phyloP scores from a whole-genome alignment of 2,329 filamentous ascomycete species.

The Talaromyces sp. region DNA sequence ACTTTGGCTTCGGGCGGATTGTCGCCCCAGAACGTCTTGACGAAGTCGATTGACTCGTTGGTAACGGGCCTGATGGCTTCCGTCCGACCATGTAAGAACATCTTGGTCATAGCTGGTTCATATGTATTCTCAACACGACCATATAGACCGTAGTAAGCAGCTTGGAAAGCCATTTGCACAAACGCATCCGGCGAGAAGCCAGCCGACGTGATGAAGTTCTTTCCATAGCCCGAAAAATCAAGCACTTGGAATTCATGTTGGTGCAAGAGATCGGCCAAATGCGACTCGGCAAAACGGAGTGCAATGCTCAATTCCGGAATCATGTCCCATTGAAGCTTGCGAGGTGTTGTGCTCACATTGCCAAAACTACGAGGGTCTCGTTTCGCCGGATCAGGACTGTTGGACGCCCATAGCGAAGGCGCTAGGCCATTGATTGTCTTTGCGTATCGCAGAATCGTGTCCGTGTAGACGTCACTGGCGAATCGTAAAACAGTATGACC shows the following conservation, averaged over 20 bases:
- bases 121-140: conserved; percentile 93
- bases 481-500: conserved; percentile 96
- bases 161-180: conserved; percentile 98
- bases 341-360: conserved; percentile 86
- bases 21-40: conserved; percentile 92
- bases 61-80: conserved; percentile 89
- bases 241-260: conserved; percentile 95
- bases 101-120: conserved; percentile 97
- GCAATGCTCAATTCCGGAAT: conserved; percentile 85
- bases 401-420: conserved; percentile 85
- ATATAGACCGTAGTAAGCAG: conserved; percentile 95
- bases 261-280: conserved; percentile 87
- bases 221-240: conserved; percentile 85
- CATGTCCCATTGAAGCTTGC: conserved; percentile 98
- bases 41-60: conserved; percentile 77
- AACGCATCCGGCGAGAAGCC: conserved; percentile 97
- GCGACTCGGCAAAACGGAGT: conserved; percentile 89
- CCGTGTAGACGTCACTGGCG: conserved; percentile 93
- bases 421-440: conserved; percentile 92
- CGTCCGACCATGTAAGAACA: conserved; percentile 87
- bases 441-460: conserved; percentile 94
- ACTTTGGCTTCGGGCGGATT: conserved; percentile 79
- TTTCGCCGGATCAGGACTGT: conserved; percentile 87
- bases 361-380: conserved; percentile 88
- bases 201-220: conserved; percentile 96